Evolutionary conservation across 2,329 filamentous ascomycete species (phyloP), one percentile per base, ranked within the genome.

Genomic region (Cladosporium sp.): DNA sequence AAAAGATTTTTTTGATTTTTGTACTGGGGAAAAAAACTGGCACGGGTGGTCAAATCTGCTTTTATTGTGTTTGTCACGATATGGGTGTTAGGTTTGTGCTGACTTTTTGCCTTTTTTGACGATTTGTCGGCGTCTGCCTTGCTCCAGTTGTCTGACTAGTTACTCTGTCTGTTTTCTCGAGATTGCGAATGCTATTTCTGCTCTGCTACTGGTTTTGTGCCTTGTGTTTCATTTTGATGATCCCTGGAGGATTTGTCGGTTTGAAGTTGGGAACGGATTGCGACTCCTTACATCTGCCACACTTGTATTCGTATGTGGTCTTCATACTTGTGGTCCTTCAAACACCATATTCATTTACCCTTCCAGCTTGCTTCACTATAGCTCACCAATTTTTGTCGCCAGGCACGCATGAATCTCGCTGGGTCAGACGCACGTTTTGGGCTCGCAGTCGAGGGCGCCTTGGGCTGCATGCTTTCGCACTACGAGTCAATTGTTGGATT

Each of bases 41-140:
- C 36, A 51, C 34, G 25, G 50, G 50, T 34, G 50, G 50, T 51
- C 50, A 25, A 38, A 39, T 34, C 39, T 52, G 36, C 50, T 52
- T 51, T 34, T 34, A 34, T 40, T 25, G 30, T 20, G 37, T 25
- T 28, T 15, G 17, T 45, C 30, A 34, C 30, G 30, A 22, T 22
- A 22, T 52, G 36, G n/a, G 20, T 39, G 15, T 28, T 37, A 30
- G 28, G 43, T 20, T 19, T 30, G 7, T 47, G 43, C 25, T 30
- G 19, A 22, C 9, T 12, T 5, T 43, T 43, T n/a, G 14, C 15
- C 42, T 25, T 34, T 34, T 25, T 34, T 34, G 30, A 34, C 30
- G 11, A 34, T 34, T 9, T 34, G 30, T 34, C 30, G 30, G 30
- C 30, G 12, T 5, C 15, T 22, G 43, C 25, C 15, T 47, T 28